Evolutionary conservation across 2,329 filamentous ascomycete genomes (phyloP).

Genomic region (Colletotrichum somersetense): DNA sequence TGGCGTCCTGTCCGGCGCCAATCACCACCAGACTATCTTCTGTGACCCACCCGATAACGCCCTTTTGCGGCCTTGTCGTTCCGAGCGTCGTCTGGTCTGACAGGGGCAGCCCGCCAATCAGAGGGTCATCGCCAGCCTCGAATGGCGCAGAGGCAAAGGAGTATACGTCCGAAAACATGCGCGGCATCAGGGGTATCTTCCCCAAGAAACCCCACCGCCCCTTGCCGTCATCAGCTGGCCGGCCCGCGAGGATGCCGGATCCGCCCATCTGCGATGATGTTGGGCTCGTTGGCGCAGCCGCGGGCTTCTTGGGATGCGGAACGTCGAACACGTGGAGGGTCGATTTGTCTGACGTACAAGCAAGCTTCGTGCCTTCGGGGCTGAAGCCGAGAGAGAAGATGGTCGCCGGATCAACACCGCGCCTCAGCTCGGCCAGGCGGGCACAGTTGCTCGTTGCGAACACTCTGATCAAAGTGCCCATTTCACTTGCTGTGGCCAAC

Average conservation of each 20-base stretch:
- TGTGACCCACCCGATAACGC: conserved; percentile 85
- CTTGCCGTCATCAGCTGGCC: conserved; percentile 61
- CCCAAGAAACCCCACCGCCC: conserved; percentile 90
- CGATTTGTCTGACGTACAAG: conserved; percentile 96
- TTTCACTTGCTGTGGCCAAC: conserved; percentile 91
- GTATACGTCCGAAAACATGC: conserved; percentile 90
- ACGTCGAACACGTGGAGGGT: conserved; percentile 96
- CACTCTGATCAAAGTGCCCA: conserved; percentile 88
- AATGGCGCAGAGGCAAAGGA: conserved; percentile 86
- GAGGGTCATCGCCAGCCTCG: conserved; percentile 81
- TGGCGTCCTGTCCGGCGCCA: conserved; percentile 81
- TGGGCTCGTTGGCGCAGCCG: conserved; percentile 37
- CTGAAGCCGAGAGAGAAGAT: conserved; percentile 92
- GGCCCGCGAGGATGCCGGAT: conserved; percentile 44
- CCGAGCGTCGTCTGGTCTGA: conserved; percentile 62
- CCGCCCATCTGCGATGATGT: conserved; percentile 44
- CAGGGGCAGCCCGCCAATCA: conserved; percentile 58
- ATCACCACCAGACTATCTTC: conserved; percentile 81
- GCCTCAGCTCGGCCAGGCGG: conserved; percentile 84
- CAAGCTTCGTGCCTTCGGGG: conserved; percentile 82
- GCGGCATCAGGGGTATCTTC: conserved; percentile 85
- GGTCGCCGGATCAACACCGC: conserved; percentile 88
- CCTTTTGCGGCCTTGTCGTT: conserved; percentile 77
- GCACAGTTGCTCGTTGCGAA: conserved; percentile 86
- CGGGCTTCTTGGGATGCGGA: conserved; percentile 64